Conservation (phyloP, 1,284 basidiomycete species). For the Tilletia horrida region DNA sequence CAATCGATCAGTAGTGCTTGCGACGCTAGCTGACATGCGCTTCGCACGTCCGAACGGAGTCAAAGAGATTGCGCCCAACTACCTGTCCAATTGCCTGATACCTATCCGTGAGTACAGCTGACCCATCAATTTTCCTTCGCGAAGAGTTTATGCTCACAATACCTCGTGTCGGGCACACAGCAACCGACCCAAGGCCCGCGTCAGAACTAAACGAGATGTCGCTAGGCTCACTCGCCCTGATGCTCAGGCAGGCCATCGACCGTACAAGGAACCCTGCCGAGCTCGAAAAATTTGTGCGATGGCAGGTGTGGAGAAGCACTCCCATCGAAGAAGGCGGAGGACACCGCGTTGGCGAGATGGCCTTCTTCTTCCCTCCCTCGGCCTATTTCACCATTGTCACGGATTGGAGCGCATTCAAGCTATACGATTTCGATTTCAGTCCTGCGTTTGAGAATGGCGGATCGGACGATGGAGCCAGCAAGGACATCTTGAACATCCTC, state of each 20-base stretch:
- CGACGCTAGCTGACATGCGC: conserved; percentile 9
- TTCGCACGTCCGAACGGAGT: background rate
- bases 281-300: conserved; percentile 3
- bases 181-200: too few species aligned
- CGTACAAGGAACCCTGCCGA: background rate
- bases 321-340: background rate
- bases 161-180: too few species aligned
- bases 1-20: background rate
- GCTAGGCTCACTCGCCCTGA: background rate
- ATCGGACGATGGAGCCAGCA: background rate
- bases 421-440: conserved; percentile 9
- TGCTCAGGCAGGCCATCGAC: background rate
- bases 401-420: conserved; percentile 7
- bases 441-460: background rate
- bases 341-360: background rate
- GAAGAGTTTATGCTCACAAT: too few species aligned
- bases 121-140: background rate
- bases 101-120: conserved; percentile 6
- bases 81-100: conserved; percentile 1
- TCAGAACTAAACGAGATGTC: background rate
- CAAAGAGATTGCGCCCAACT: background rate
- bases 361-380: conserved; percentile 12
- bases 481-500: background rate
- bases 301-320: conserved; percentile 14
- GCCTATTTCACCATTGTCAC: conserved; percentile 8